Evolutionary conservation across 2,329 filamentous ascomycete genomes (phyloP).

Genomic region (Alternaria conjuncta): DNA sequence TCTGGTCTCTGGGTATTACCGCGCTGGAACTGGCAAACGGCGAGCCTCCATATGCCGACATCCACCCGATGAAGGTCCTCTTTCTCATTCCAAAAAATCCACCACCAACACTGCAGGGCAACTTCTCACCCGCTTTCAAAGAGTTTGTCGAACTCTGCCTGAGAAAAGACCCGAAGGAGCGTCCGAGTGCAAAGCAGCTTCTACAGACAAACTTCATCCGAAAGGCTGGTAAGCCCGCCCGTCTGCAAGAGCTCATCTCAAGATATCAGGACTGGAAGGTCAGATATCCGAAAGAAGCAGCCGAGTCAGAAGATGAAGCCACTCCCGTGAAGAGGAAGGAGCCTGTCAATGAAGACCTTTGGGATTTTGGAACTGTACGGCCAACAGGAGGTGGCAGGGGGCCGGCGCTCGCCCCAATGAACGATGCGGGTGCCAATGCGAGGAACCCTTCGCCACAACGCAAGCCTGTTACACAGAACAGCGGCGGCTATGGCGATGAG

Average conservation of each 20-base stretch:
- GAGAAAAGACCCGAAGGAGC: conserved; percentile 85
- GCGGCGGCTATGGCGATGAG: conserved; percentile 40
- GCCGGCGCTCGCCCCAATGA: conserved; percentile 73
- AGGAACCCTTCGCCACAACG: conserved; percentile 54
- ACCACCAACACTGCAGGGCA: conserved; percentile 71
- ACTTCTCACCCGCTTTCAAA: conserved; percentile 57
- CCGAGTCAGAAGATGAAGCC: conserved; percentile 50
- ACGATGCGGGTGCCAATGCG: conserved; percentile 80
- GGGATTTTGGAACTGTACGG: conserved; percentile 97
- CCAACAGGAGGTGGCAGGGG: conserved; percentile 63
- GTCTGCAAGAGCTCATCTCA: conserved; percentile 94
- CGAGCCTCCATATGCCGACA: conserved; percentile 93
- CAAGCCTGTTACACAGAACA: conserved; percentile 41
- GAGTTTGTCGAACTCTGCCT: conserved; percentile 70
- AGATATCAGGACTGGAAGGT: conserved; percentile 86
- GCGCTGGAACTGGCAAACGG: conserved; percentile 90
- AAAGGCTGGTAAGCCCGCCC: conserved; percentile 93
- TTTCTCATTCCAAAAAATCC: conserved; percentile 96
- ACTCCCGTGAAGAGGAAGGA: conserved; percentile 47
- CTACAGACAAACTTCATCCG: conserved; percentile 90
- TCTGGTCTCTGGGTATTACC: conserved; percentile 96
- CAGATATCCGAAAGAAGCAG: conserved; percentile 74
- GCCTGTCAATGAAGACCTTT: conserved; percentile 80
- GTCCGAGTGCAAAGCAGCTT: conserved; percentile 85
- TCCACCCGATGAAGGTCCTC: conserved; percentile 97